Percentiles rank a stretch among this genome's conserved stretches.
Evolutionary conservation across 2,329 filamentous ascomycete species (phyloP).

Genomic region (Aspergillus fumigatus): DNA sequence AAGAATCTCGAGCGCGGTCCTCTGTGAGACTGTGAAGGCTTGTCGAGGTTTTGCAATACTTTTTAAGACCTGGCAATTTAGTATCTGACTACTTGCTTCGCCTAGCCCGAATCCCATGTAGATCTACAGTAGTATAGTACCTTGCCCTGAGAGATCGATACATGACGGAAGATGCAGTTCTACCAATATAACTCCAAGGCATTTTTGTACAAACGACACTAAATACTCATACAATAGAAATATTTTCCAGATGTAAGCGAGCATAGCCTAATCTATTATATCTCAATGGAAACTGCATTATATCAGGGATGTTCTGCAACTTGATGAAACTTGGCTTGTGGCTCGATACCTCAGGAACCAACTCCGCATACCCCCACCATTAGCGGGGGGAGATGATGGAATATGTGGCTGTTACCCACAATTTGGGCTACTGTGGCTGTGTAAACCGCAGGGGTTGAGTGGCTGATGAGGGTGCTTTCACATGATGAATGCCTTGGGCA

Average conservation of each 20-base stretch:
- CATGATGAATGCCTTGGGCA: background rate
- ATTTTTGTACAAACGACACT: background rate
- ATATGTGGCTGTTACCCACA: background rate
- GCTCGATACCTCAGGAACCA: background rate
- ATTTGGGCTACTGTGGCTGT: background rate
- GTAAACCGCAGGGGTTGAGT: background rate
- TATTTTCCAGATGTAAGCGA: background rate
- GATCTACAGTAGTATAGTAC: background rate
- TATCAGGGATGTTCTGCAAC: too few relatives aligned
- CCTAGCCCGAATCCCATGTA: background rate
- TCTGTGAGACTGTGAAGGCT: background rate
- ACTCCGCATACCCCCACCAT: too few relatives aligned
- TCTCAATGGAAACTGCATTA: background rate
- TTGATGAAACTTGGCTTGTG: too few relatives aligned
- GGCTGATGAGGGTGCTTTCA: background rate
- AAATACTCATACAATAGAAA: background rate
- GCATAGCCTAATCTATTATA: background rate
- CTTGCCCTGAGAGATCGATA: background rate
- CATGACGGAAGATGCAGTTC: background rate
- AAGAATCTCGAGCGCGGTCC: background rate
- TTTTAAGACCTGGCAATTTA: background rate
- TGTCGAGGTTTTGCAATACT: background rate
- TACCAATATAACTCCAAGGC: background rate
- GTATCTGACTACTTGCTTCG: background rate
- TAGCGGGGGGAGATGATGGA: background rate